Evolutionary conservation across 805 yeast species (phyloP).

Genomic region (Suhomyces pyralidae): DNA sequence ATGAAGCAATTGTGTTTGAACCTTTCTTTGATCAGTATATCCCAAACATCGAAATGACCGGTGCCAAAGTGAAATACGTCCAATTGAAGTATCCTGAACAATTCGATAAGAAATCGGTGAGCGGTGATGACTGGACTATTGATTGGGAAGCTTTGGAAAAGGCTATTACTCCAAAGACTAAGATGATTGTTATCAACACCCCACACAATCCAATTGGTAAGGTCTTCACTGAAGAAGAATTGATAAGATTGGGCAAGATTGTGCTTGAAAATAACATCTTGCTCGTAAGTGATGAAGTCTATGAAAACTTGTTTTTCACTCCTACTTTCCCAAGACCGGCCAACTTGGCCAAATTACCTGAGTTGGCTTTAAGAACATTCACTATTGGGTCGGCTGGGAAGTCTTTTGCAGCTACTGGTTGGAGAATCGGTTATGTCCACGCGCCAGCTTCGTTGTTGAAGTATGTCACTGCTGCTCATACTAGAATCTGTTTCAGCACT

Average conservation of each 20-base stretch:
- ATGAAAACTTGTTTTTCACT: conserved; percentile 80
- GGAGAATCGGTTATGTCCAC: conserved; percentile 96
- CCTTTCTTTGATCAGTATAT: conserved; percentile 98
- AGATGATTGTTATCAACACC: conserved; percentile 81
- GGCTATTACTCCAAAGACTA: conserved; percentile 73
- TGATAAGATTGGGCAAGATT: conserved; percentile 69
- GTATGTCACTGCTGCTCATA: conserved; percentile 85
- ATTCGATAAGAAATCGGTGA: conserved; percentile 57
- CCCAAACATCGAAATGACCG: conserved; percentile 88
- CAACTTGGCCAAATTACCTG: conserved; percentile 61
- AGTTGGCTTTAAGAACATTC: conserved; percentile 71
- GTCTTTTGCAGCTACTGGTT: conserved; percentile 97
- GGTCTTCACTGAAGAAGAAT: conserved; percentile 73
- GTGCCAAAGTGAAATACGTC: conserved; percentile 87
- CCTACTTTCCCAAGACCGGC: conserved; percentile 78
- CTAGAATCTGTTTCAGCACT: conserved; percentile 87
- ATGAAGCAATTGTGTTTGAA: conserved; percentile 93
- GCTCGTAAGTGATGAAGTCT: conserved; percentile 90
- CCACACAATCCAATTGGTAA: conserved; percentile 98
- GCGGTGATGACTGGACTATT: conserved; percentile 84
- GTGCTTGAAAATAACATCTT: conserved; percentile 83
- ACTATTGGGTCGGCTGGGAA: conserved; percentile 98
- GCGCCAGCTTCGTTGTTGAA: conserved; percentile 81
- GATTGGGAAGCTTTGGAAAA: conserved; percentile 74
- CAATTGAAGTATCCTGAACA: conserved; percentile 81